phyloP scores from a whole-genome alignment of 106 monocot genomes.

The Ottelia alismoides region DNA sequence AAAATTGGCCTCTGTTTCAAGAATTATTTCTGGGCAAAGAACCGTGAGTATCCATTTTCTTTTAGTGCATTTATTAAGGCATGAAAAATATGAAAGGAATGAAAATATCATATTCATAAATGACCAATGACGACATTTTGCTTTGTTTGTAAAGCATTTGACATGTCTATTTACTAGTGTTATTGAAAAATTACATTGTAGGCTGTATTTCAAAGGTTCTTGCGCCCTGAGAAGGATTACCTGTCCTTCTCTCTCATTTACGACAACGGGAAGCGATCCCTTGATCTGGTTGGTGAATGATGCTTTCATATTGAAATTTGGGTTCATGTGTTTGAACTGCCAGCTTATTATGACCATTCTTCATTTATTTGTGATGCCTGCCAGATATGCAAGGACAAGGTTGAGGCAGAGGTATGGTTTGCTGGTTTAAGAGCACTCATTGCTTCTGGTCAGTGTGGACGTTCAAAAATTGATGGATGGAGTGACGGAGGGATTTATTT shows the following conservation, averaged over 20 bases:
- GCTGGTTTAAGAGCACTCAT: constrained; percentile 54
- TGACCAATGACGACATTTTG: not conserved
- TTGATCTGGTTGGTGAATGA: constrained; percentile 63
- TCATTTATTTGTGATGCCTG: constrained; percentile 6
- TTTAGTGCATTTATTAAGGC: not conserved
- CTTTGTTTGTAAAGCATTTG: not conserved
- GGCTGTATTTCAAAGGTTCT: constrained; percentile 76
- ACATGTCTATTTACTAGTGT: not conserved
- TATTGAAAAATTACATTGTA: constrained; percentile 20
- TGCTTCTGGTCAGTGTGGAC: constrained; percentile 42
- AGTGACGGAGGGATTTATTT: constrained; percentile 27
- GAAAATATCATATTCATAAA: not conserved
- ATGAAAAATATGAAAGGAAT: not conserved
- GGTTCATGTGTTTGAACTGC: not conserved
- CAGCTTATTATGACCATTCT: constrained; percentile 4
- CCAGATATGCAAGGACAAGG: constrained; percentile 92
- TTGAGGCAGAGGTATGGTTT: constrained; percentile 82
- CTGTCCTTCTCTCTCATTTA: constrained; percentile 82
- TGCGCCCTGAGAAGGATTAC: constrained; percentile 62
- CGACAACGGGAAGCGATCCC: constrained; percentile 59
- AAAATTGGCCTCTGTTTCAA: constrained; percentile 74
- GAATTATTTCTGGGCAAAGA: constrained; percentile 78
- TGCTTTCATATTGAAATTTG: not conserved
- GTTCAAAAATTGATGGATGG: constrained; percentile 81
- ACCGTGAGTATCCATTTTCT: constrained; percentile 44